Conservation (phyloP, 768 basidiomycete species). For the Baorangia bicolor region DNA sequence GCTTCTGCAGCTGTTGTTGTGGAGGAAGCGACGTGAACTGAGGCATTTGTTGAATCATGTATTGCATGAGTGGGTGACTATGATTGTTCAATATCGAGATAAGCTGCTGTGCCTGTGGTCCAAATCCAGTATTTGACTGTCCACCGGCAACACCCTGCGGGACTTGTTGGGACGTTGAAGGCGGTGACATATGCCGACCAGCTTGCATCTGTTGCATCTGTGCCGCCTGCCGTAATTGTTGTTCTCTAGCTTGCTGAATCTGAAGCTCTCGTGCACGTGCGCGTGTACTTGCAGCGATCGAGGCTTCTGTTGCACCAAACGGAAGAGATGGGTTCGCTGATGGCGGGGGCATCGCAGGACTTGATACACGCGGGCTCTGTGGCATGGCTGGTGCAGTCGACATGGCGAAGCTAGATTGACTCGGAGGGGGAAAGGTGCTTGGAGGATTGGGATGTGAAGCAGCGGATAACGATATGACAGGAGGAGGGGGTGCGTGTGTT, state of each 20-base stretch:
- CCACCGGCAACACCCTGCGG: slow-evolving; percentile 16
- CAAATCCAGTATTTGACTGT: slow-evolving; percentile 24
- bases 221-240: slow-evolving; percentile 34
- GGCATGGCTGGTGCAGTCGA: slow-evolving; percentile 17
- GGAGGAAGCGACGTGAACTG: slow-evolving; percentile 51
- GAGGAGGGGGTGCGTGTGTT: slow-evolving; percentile 40
- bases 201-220: slow-evolving; percentile 37
- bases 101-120: slow-evolving; percentile 42
- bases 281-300: slow-evolving; percentile 33
- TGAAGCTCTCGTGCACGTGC: slow-evolving; percentile 37
- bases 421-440: slow-evolving; percentile 21
- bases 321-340: slow-evolving; percentile 31
- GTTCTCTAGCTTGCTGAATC: slow-evolving; percentile 35
- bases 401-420: slow-evolving; percentile 11
- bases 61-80: slow-evolving; percentile 55
- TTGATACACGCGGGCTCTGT: slow-evolving; percentile 35
- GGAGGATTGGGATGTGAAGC: slow-evolving; percentile 24
- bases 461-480: slow-evolving; percentile 16
- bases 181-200: slow-evolving; percentile 45
- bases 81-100: slow-evolving; percentile 53
- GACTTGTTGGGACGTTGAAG: slow-evolving; percentile 27
- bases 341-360: slow-evolving; percentile 32
- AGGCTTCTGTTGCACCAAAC: slow-evolving; percentile 33
- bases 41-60: slow-evolving; percentile 51
- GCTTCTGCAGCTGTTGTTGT: slow-evolving; percentile 58